Evolutionary conservation across 2,329 filamentous ascomycete genomes (phyloP).

Genomic region (Ceratocystis variospora): DNA sequence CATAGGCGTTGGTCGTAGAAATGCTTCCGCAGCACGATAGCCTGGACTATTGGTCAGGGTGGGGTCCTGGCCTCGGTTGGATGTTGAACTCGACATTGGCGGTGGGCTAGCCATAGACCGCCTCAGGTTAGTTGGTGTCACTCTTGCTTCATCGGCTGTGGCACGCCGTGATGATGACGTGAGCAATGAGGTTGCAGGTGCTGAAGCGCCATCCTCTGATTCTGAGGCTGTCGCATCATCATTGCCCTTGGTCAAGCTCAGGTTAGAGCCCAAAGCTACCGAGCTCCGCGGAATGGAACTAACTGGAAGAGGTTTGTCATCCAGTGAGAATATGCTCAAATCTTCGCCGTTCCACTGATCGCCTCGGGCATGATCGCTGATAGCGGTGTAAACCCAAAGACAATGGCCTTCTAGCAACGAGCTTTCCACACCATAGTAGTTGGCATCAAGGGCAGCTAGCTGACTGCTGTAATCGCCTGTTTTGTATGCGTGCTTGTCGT

Average conservation of each 20-base stretch:
- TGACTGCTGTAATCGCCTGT: conserved; percentile 93
- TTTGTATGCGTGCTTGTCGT: conserved; percentile 87
- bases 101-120: conserved; percentile 54
- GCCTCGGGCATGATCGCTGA: conserved; percentile 77
- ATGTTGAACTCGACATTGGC: conserved; percentile 40
- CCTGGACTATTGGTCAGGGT: conserved; percentile 53
- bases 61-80: conserved; percentile 31
- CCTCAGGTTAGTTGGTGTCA: conserved; percentile 66
- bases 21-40: conserved; percentile 83
- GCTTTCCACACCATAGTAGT: conserved; percentile 83
- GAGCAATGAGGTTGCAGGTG: background rate
- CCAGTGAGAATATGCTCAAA: conserved; percentile 72
- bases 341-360: conserved; percentile 98
- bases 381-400: conserved; percentile 71
- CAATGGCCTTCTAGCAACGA: conserved; percentile 73
- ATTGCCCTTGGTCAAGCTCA: conserved; percentile 6
- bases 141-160: conserved; percentile 36
- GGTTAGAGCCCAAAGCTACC: conserved; percentile 15
- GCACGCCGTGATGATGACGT: background rate
- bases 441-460: conserved; percentile 84
- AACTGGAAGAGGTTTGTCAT: conserved; percentile 54
- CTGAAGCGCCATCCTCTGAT: background rate
- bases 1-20: conserved; percentile 71
- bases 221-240: background rate
- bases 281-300: conserved; percentile 32